Base-by-base conservation (phyloP, 1,284 basidiomycete genomes). In the Cerioporus squamosus region DNA sequence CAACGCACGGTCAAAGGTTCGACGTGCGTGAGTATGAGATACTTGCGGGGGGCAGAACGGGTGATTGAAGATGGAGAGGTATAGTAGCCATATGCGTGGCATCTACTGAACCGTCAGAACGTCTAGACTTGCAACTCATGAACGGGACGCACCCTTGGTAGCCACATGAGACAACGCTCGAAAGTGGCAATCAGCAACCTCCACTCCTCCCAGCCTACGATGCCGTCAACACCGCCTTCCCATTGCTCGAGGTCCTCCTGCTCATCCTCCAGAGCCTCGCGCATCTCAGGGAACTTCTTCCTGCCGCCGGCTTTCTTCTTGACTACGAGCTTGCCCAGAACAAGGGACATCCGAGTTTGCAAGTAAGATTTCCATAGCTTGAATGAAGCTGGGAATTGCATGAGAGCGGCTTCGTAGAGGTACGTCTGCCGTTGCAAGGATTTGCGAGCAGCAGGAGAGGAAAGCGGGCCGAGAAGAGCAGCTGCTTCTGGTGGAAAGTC, bases 351-450 rank as follows among this genome's bases (percentile, higher is more conserved):
- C 23, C 97, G 85, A 72, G 90, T 87, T 49, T 83, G 82, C 45
- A 98, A 81, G 74, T 99, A 99, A 0, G 91, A 86, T 69, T 94
- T 94, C 97, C 97, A 99, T 47, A 99, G 78, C 71, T 96, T 95
- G 84, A 93, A 99, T 14, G 90, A 94, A 17, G 84, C 86, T 0
- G 97, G 92, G 69, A 98, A 98, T 60, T 96, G 86, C 5, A 79
- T 84, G 15, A 99, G 81, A 0, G 96, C 95, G 33, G 94, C 83
- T 75, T 99, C 97, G 72, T 97, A 99, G 29, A 97, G 84, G 74
- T 93, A 95, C 5, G 91, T 91, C 46, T 96, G 80, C 51, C 90
- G 86, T 66, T 95, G 93, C 20, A 98, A 79, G 31, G 90, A 88
- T 45, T 86, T 81, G 54, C 94, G 84, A 45, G 90, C 84, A 15